Percentiles rank a stretch among this genome's conserved stretches.
Conservation (phyloP, 768 basidiomycete species). For the Boletus pseudo-olivaceus region DNA sequence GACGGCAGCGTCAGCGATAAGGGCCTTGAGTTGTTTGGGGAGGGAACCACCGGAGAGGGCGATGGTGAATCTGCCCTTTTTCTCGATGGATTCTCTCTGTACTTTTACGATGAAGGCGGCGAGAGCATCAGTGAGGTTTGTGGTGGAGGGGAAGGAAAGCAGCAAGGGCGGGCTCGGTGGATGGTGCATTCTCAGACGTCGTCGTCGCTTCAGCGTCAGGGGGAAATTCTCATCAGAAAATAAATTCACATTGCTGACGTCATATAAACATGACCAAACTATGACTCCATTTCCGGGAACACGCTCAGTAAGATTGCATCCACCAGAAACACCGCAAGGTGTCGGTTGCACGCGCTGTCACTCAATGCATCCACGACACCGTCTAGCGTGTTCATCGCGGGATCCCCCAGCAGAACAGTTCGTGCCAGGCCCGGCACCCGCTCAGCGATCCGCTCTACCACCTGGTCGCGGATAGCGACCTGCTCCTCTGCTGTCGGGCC, state of each 20-base stretch:
- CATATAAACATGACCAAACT: conserved; percentile 27
- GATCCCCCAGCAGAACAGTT: conserved; percentile 42
- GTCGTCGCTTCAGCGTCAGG: conserved; percentile 18
- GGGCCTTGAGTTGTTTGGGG: conserved; percentile 73
- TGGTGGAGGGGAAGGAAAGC: conserved; percentile 58
- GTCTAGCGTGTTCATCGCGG: conserved; percentile 45
- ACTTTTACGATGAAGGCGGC: conserved; percentile 82
- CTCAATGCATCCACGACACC: conserved; percentile 59
- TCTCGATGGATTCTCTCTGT: conserved; percentile 85
- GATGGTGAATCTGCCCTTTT: conserved; percentile 86
- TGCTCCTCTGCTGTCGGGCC: conserved; percentile 82
- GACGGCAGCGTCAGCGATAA: conserved; percentile 59
- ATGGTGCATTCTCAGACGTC: conserved; percentile 38
- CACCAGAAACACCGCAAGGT: conserved; percentile 68
- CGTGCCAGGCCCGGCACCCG: conserved; percentile 34
- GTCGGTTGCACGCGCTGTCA: conserved; percentile 69
- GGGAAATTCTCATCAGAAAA: background rate
- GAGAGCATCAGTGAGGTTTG: conserved; percentile 60
- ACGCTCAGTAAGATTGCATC: conserved; percentile 68
- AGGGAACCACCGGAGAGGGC: conserved; percentile 94
- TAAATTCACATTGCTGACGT: conserved; percentile 15
- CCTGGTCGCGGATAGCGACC: conserved; percentile 43
- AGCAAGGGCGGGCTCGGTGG: conserved; percentile 68
- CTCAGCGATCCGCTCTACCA: conserved; percentile 39
- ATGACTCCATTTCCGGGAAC: conserved; percentile 68